Evolutionary conservation across 768 basidiomycete genomes (phyloP), one percentile per base, ranked within the genome.

Genomic region (Calocera cornea): DNA sequence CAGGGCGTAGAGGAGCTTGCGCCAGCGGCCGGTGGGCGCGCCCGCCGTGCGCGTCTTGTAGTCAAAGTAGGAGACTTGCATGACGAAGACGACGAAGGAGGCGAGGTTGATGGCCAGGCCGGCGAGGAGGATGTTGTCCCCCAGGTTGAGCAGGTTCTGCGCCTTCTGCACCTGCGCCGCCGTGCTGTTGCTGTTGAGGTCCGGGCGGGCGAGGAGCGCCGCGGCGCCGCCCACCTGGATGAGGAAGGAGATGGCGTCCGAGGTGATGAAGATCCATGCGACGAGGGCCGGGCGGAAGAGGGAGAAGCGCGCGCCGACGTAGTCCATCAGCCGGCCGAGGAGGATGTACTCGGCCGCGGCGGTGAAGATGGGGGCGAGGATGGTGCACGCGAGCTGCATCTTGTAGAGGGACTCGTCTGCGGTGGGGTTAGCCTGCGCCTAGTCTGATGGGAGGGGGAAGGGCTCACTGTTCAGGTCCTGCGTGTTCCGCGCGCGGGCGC

Each of bases 171-270:
- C 22, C 54, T 12, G 11, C 14, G 2, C 8, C 31, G 11, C 14
- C 54, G 54, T 11, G 8, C 14, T 29, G 14, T 27, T 16, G 5
- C 14, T 8, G 16, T 10, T 33, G 14, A 60, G 14, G 54, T 60
- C 54, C 14, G 54, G 54, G 14, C 31, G 11, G 5, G 54, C 54
- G 54, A 60, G 54, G 5, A 60, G 54, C 24, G 31, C 54, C 3
- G 54, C 54, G 2, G 54, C 54, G 7, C 54, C 54, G 14, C 27
- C 54, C 5, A 82, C 85, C 75, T 90, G 88, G 49, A 87, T 81
- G 2, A 86, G 72, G 77, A 90, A 88, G 0, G 87, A 87, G 0
- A 79, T 78, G 49, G 88, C 76, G 72, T 90, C 88, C 10, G 83
- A 84, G 0, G 80, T 77, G 54, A 90, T 78, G 73, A 88, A 90